Conservation (phyloP, 2,329 filamentous ascomycete species). For the Scedosporium minutisporum region DNA sequence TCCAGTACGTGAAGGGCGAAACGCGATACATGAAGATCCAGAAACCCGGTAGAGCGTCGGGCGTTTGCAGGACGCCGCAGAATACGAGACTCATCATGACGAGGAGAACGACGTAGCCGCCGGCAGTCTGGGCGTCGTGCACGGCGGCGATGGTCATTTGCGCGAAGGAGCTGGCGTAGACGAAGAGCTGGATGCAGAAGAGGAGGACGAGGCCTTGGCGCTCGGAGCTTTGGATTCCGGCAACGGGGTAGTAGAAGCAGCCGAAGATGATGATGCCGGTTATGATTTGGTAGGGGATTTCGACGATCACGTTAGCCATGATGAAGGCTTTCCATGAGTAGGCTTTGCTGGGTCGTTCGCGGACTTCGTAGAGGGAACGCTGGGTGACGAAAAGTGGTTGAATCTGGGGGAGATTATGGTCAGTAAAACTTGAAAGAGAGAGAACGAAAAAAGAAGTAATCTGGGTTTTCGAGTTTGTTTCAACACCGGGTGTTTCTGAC, state of each 20-base stretch:
- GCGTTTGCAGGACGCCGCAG: conserved; percentile 53
- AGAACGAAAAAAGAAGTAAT: conserved; percentile 26
- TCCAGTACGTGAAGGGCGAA: conserved; percentile 59
- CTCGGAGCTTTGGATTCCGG: conserved; percentile 36
- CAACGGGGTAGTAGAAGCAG: conserved; percentile 59
- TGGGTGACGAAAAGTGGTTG: conserved; percentile 71
- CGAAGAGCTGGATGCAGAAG: conserved; percentile 54
- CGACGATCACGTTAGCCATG: conserved; percentile 60
- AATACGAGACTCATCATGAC: conserved; percentile 51
- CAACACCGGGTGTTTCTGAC: neutral
- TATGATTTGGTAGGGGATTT: conserved; percentile 61
- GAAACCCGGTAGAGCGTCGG: conserved; percentile 53
- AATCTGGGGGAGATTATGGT: conserved; percentile 32
- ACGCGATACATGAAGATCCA: conserved; percentile 71
- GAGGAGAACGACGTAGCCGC: conserved; percentile 50
- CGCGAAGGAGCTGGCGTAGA: conserved; percentile 64
- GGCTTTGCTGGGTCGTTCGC: conserved; percentile 62
- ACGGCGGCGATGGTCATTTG: conserved; percentile 65
- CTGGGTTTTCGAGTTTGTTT: no score
- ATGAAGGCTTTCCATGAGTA: conserved; percentile 72
- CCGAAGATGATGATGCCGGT: conserved; percentile 54
- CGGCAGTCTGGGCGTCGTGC: conserved; percentile 58
- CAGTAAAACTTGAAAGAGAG: conserved; percentile 3
- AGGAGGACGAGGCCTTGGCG: conserved; percentile 58
- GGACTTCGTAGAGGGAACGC: conserved; percentile 65